Base-by-base conservation (phyloP, 176 grass and related monocot genomes). In the Sorghum bicolor region DNA sequence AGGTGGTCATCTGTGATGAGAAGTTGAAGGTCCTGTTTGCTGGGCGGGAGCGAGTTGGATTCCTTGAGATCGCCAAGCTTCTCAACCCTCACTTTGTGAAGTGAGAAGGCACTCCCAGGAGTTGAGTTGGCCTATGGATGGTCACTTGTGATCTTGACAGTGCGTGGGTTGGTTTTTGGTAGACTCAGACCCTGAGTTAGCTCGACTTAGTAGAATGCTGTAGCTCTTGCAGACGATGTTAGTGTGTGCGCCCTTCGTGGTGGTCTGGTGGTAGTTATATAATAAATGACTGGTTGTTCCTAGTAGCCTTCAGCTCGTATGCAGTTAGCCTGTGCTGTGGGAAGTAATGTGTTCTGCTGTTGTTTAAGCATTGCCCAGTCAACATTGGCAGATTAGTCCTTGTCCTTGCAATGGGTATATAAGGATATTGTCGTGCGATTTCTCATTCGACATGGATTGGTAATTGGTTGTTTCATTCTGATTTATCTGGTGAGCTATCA, bases 61-160 rank as follows among this genome's bases (percentile, higher is more conserved):
- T 98, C 91, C 96, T 98, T 3, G 96, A 98, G 77, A 74, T 98
- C 8, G 79, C 91, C 63, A 92, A 92, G 83, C 87, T 98, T 82
- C 91, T 98, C 20, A 92, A 85, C 66, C 96, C 89, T 8, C 96
- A 95, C 86, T 98, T 98, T 69, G 77, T 61, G 29, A 98, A 95
- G 82, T 91, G 44, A 88, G 11, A 78, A 28, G 64, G 13, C 70
- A 5, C 38, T n/a, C 44, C 31, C n/a, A 17, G 77, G 29, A 86
- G 75, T 80, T 31, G 65, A 24, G 74, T 78, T 79, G 78, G 33
- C 55, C 41, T 86, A 78, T 72, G 64, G 65, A 72, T 77, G 64
- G 72, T 78, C 72, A 30, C 41, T 77, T 22, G 33, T 65, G 58
- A 70, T 58, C 26, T 15, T 40, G 64, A 40, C 73, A 48, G 10